Evolutionary conservation across 768 basidiomycete genomes (phyloP).

Genomic region (Cantharellus cinnabarinus): DNA sequence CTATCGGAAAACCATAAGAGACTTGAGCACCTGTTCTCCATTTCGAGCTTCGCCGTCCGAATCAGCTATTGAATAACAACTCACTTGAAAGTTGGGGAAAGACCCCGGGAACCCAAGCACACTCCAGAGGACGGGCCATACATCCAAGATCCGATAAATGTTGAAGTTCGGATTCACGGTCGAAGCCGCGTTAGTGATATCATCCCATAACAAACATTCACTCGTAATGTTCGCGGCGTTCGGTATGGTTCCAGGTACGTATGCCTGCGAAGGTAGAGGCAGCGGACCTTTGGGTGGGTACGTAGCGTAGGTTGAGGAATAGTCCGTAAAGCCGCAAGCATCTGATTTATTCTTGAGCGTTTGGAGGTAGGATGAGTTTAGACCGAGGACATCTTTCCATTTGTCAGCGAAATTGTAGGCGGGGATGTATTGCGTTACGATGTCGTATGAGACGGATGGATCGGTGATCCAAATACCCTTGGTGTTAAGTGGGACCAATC

Average conservation of each 20-base stretch:
- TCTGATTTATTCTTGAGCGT: constrained; percentile 33
- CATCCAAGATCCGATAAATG: constrained; percentile 55
- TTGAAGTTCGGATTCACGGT: constrained; percentile 55
- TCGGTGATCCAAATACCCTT: constrained; percentile 56
- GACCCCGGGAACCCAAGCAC: constrained; percentile 63
- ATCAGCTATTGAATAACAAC: constrained; percentile 10
- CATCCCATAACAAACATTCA: constrained; percentile 49
- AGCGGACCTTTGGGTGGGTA: constrained; percentile 46
- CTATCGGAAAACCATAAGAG: constrained; percentile 15
- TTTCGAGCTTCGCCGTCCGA: constrained; percentile 8
- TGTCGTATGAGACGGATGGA: constrained; percentile 40
- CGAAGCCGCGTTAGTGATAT: constrained; percentile 40
- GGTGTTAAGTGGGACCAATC: constrained; percentile 31
- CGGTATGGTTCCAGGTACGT: constrained; percentile 26
- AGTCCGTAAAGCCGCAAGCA: constrained; percentile 42
- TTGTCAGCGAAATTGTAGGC: constrained; percentile 44
- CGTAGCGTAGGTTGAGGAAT: constrained; percentile 38
- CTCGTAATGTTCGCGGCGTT: constrained; percentile 17
- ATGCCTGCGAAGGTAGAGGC: constrained; percentile 29
- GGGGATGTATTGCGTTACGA: constrained; percentile 49
- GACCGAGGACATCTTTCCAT: constrained; percentile 45
- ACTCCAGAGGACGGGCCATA: constrained; percentile 12
- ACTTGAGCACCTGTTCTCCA: constrained; percentile 21
- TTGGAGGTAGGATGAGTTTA: constrained; percentile 49
- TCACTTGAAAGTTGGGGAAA: constrained; percentile 29